Base-by-base conservation (phyloP, 306 rosid genomes). In the Arachis hypogaea region DNA sequence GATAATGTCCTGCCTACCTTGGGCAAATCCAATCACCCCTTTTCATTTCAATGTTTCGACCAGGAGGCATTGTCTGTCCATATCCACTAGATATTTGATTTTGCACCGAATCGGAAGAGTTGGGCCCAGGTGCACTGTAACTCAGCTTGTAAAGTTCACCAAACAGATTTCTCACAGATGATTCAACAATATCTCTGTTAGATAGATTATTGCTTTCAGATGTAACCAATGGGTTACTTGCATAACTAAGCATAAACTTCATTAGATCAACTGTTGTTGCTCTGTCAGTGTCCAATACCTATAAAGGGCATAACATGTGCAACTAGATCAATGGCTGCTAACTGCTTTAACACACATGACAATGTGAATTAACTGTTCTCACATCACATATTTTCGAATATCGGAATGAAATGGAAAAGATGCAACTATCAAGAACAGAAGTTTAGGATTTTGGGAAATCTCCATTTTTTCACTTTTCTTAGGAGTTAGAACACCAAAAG, bases 11-110 rank as follows among this genome's bases (percentile, higher is more conserved):
- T 5, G 38, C 28, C 58, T 86, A 94, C 99, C 99, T 90, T 4
- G 87, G 47, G 83, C 97, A 94, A 82, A 87, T 73, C 99, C 99
- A 94, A 77, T 94, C 99, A 6, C 97, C 99, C 84, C 85, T 82
- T 86, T 92, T 94, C 96, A 94, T 94, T 90, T 94, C 99, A 75
- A 90, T 62, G 9, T 77, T 88, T 72, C 73, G 89, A 65, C 82
- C 83, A 11, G 79, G 65, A 56, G 86, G 71, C 62, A 49, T 66
- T 45, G 83, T 12, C 68, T 62, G 88, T 72, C 82, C 90, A 75
- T 68, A 77, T 77, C 80, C 64, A 64, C 81, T 71, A 68, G 87
- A 64, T 50, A 81, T 75, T 67, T 77, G 88, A 75, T 64, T 86
- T 72, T 80, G 88, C 79, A 71, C 68, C 4, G 82, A 46, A 56